Conservation (phyloP, 345 rosid genomes). For the Cardamine occulta region DNA sequence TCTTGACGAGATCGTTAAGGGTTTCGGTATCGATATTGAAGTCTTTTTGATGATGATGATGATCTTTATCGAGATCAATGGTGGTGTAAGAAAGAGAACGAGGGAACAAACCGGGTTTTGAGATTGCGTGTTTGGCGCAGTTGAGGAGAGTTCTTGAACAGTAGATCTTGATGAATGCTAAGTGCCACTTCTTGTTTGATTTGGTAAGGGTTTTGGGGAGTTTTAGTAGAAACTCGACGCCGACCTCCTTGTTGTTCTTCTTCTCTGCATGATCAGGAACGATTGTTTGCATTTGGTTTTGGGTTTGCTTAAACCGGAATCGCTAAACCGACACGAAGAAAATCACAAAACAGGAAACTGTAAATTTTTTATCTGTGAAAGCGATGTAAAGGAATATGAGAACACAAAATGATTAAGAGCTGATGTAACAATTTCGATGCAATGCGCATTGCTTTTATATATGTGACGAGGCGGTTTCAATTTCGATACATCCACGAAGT, state of each 20-base stretch:
- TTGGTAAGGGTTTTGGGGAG: constrained; percentile 39
- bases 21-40: constrained; percentile 45
- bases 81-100: constrained; percentile 40
- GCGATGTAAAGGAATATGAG: constrained; percentile 16
- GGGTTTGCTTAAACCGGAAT: constrained; percentile 9
- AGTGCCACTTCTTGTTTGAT: constrained; percentile 59
- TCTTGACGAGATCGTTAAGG: constrained; percentile 49
- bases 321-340: constrained; percentile 19
- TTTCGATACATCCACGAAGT: constrained; percentile 20
- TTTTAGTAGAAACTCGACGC: constrained; percentile 44
- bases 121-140: constrained; percentile 23
- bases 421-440: neutral
- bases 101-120: constrained; percentile 12
- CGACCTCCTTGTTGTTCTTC: neutral
- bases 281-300: constrained; percentile 29
- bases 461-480: constrained; percentile 12
- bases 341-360: neutral
- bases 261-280: constrained; percentile 35
- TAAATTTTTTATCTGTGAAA: constrained; percentile 19
- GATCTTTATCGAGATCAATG: constrained; percentile 25
- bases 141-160: constrained; percentile 56
- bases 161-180: constrained; percentile 52
- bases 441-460: constrained; percentile 2
- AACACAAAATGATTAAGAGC: neutral
- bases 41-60: neutral